These are phyloP conservation scores for Smittium culicis DNA, from an alignment of 371 early-diverging fungal species.

Conservation along the genomic window DNA sequence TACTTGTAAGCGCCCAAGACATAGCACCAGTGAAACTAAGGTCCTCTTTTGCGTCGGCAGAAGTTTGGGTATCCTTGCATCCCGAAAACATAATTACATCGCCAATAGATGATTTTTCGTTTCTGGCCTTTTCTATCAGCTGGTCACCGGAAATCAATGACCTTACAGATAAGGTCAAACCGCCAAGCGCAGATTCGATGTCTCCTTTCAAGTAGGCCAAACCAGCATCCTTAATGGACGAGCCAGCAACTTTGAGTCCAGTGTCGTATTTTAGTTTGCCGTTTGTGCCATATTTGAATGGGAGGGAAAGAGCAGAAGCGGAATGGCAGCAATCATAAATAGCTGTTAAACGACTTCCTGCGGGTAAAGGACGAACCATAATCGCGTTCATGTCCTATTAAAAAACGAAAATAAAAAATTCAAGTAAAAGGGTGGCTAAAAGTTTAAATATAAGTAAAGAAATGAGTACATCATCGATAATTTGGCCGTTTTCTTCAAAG, in stretches of 20 bases:
- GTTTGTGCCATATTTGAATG: constrained; percentile 59
- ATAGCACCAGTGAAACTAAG: constrained; percentile 62
- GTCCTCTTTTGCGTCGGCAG: constrained; percentile 56
- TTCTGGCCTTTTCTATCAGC: constrained; percentile 32
- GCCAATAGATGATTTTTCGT: constrained; percentile 43
- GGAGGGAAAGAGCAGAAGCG: constrained; percentile 74
- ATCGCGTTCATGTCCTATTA: constrained; percentile 50
- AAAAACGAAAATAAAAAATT: neutral
- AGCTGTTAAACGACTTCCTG: constrained; percentile 66
- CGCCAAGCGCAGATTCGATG: constrained; percentile 11
- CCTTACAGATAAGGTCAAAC: constrained; percentile 23
- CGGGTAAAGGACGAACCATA: constrained; percentile 70
- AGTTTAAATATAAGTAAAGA: neutral
- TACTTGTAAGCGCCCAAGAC: constrained; percentile 59
- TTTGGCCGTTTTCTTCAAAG: constrained; percentile 54
- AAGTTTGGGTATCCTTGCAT: constrained; percentile 82
- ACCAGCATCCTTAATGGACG: constrained; percentile 19
- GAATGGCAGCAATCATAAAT: constrained; percentile 79
- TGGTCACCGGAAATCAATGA: constrained; percentile 28
- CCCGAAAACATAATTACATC: constrained; percentile 81
- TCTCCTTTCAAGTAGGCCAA: constrained; percentile 19
- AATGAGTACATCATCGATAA: constrained; percentile 59
- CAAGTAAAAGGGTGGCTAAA: neutral
- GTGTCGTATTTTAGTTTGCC: constrained; percentile 42
- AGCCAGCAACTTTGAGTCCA: constrained; percentile 21